Conservation (phyloP, 495 filamentous ascomycete species). For the Viridothelium virens region DNA sequence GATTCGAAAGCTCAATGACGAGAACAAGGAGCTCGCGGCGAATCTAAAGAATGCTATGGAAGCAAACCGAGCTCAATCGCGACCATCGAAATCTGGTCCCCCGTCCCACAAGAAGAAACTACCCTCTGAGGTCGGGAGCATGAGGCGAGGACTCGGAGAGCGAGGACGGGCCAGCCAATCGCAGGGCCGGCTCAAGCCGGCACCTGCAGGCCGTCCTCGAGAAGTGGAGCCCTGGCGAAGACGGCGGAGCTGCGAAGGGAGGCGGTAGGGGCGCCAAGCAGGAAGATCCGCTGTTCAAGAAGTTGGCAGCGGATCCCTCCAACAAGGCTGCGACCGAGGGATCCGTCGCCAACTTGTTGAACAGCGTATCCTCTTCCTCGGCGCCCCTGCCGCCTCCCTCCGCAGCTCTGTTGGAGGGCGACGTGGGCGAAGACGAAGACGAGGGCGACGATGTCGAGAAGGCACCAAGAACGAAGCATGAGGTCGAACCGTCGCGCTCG, state of each 20-base stretch:
- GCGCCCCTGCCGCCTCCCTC: too few species aligned
- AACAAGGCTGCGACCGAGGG: too few species aligned
- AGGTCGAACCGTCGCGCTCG: too few species aligned
- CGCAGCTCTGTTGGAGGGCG: too few species aligned
- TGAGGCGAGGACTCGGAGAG: constrained; percentile 20
- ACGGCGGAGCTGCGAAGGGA: constrained; percentile 51
- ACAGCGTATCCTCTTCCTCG: too few species aligned
- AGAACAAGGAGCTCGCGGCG: constrained; percentile 79
- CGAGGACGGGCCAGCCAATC: not conserved
- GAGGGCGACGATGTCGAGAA: constrained; percentile 50
- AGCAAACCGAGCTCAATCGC: constrained; percentile 27
- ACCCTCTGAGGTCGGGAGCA: constrained; percentile 21
- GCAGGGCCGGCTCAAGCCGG: too few species aligned
- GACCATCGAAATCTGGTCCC: not conserved
- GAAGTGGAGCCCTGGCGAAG: constrained; percentile 60
- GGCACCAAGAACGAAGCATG: constrained; percentile 26
- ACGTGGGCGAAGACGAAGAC: too few species aligned
- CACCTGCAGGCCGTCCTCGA: constrained; percentile 20
- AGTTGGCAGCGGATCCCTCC: too few species aligned
- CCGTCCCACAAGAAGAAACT: constrained; percentile 47
- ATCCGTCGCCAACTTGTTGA: too few species aligned
- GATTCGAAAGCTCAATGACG: constrained; percentile 85
- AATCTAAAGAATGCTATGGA: constrained; percentile 55
- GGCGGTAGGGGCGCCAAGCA: not conserved
- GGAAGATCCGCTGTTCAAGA: too few species aligned